Evolutionary conservation across 108 stramenopile species (phyloP), one percentile per base, ranked within the genome.

Genomic region (Discostella stelligeroides): DNA sequence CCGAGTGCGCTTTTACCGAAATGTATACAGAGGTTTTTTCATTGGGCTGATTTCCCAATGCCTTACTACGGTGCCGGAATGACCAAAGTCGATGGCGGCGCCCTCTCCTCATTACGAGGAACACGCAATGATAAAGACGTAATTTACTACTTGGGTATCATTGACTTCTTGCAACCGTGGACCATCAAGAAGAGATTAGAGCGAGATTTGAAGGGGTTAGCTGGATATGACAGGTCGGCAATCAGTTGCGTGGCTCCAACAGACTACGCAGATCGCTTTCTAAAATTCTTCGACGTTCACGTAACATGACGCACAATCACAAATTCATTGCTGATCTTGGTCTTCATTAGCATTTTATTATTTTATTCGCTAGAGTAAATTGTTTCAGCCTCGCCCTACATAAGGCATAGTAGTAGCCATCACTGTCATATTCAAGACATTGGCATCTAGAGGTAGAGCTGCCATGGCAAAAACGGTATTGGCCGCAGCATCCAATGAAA

Each of bases 131-230:
- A 88, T 15, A 59, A 79, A 20, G 63, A 85, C 4, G 87, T 86
- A 11, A 63, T 86, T 10, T 91, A 83, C 51, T 96, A 92, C 75
- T 45, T 96, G 60, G 95, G 95, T 21, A 66, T 96, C 42, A 96
- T 96, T 55, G 95, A 96, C 66, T 96, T 96, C 66, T 69, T 96
- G 38, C 95, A 96, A 63, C 92, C 92, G 14, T 96, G 89, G 89
- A 86, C 84, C 18, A 41, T 68, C 7, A 66, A 81, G 46, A 96
- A 96, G 66, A 79, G 82, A 8, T 23, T 84, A 9, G 95, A 94
- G 58, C 68, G 79, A 11, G 63, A 85, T 65, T 42, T 87, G 37
- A 96, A 96, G 74, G 89, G 90, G 10, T 60, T 87, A 48, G 75
- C 59, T 4, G 89, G 92, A 6, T 86, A 87, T 42, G 85, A 93